Base-by-base conservation (phyloP, 352 stramenopile species). In the Peronospora farinosa region DNA sequence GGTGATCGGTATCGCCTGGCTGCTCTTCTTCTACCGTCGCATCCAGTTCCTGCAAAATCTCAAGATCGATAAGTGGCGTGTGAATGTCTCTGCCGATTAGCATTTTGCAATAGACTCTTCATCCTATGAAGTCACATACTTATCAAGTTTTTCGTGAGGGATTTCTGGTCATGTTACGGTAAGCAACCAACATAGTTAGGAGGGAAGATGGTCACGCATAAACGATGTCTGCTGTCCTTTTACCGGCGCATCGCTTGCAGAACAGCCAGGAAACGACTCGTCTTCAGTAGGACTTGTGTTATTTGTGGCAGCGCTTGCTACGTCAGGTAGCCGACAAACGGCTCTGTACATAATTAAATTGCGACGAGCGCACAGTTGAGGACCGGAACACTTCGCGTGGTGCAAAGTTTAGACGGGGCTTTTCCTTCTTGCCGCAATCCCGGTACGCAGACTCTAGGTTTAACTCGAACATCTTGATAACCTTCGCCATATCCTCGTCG, bases 51-150 rank as follows among this genome's bases (percentile, higher is more conserved):
- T 93, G 25, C 82, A 93, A 59, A 84, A 89, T 39, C 72, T 93
- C 40, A 87, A 83, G 59, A 81, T 91, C 25, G 71, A 86, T 51
- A 84, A 85, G 55, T 93, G 82, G 82, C 82, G 82, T 43, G 70
- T 93, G 21, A 60, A 62, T 47, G 47, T 23, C 25, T 63, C 59
- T 11, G 54, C 63, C 21, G 65, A 79, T 28, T 81, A 71, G 43
- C 11, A 32, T 36, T 33, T 50, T 51, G 23, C 16, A 69, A 68
- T 65, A 67, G 57, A 67, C 19, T 23, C 8, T 47, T 48, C 33
- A 31, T 43, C 7, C 40, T 17, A 51, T 59, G 23, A 28, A 49
- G 42, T 11, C 13, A 37, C 31, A 37, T 19, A 40, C 44, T 43
- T 21, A 25, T 19, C 17, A 33, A 19, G 37, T 36, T 55, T 25